phyloP scores from a whole-genome alignment of 2,329 filamentous ascomycete species.

The Cordyceps cicadae region DNA sequence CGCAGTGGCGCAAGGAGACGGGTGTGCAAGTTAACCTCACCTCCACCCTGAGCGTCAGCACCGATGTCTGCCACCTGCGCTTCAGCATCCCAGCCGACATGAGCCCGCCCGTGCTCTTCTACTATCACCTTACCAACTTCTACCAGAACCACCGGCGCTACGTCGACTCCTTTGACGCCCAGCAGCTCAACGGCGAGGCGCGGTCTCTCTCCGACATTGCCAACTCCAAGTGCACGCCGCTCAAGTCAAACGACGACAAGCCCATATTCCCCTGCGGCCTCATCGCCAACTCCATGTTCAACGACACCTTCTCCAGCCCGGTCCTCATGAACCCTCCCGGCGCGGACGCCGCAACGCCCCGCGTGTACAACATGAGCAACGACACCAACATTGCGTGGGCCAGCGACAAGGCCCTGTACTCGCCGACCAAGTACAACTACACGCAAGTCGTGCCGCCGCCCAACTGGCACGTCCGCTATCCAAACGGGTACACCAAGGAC shows the following conservation, averaged over 20 bases:
- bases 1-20: constrained; percentile 35
- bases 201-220: constrained; percentile 54
- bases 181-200: constrained; percentile 68
- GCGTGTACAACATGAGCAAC: constrained; percentile 67
- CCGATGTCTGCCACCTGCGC: constrained; percentile 59
- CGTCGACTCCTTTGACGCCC: constrained; percentile 76
- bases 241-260: constrained; percentile 51
- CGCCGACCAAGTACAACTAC: constrained; percentile 55
- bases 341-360: constrained; percentile 21
- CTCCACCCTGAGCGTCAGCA: constrained; percentile 26
- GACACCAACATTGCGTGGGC: constrained; percentile 74
- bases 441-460: constrained; percentile 69
- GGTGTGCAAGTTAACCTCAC: constrained; percentile 33
- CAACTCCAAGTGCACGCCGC: constrained; percentile 65
- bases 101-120: constrained; percentile 76
- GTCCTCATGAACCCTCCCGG: constrained; percentile 45
- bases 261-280: constrained; percentile 92
- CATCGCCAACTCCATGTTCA: constrained; percentile 95
- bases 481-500: constrained; percentile 57
- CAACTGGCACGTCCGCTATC: constrained; percentile 71
- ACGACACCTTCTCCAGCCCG: constrained; percentile 74
- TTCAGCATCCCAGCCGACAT: constrained; percentile 77
- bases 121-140: constrained; percentile 95
- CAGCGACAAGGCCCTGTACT: constrained; percentile 75
- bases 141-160: constrained; percentile 98